Base-by-base conservation (phyloP, 345 rosid species). In the Acer saccharum region DNA sequence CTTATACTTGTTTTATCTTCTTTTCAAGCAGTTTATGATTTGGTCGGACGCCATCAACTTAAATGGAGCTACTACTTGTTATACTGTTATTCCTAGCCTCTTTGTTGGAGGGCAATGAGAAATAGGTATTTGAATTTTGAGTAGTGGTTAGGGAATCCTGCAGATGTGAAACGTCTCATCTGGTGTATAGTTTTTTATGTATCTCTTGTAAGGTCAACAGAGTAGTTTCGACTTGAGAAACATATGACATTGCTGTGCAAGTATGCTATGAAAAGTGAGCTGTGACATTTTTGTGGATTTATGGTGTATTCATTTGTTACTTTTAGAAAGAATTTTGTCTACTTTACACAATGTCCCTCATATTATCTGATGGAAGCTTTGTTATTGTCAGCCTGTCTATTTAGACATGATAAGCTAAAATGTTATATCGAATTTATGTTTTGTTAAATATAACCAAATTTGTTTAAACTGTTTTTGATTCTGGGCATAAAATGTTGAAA, bases 101-200 rank as follows among this genome's bases (percentile, higher is more conserved):
- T 54, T 6, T 54, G 58, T 54, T 54, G 58, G 64, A 60, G 27
- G 21, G 3, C 13, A 9, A 60, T 60, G 64, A 60, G 10, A 60
- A 60, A 60, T 60, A 60, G 25, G 27, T 60, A 60, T 60, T 60
- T 20, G 64, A 21, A 60, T 60, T 60, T 60, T 60, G 64, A 60
- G 13, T 60, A 60, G 64, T 9, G 13, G 12, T 60, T 16, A 60
- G 64, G 27, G 27, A 60, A 2, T n/a, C 27, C 11, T 60, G 64
- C 23, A 6, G 27, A 60, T 60, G 64, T 60, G 27, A 21, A 6
- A 3, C 0, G 27, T 60, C 27, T 21, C 20, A 60, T 20, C 11
- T 60, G 64, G 64, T 60, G 25, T 21, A 60, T 60, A 60, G 64
- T 10, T 60, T 60, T 10, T 60, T 60, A 60, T 60, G 27, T 17